Conservation (phyloP, 805 yeast species). For the Saccharomycopsis synnaedendra region DNA sequence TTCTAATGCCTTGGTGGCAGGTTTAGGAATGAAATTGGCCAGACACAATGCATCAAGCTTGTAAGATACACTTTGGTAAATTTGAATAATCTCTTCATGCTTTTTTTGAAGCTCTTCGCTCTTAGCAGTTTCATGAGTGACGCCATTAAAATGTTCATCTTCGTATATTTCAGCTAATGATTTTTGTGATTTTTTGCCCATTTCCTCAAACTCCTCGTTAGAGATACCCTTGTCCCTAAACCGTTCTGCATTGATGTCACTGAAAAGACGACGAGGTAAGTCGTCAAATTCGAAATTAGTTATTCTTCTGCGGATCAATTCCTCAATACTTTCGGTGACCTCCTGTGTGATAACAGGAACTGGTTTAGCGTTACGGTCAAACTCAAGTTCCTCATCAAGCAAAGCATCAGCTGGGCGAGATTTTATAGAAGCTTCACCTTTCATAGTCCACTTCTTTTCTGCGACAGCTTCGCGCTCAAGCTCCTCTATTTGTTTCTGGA, state of each 20-base stretch:
- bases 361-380: constrained; percentile 89
- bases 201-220: constrained; percentile 41
- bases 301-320: constrained; percentile 76
- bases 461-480: constrained; percentile 83
- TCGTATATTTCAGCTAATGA: constrained; percentile 90
- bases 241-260: constrained; percentile 53
- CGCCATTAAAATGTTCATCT: constrained; percentile 56
- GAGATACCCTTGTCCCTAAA: constrained; percentile 24
- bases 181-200: constrained; percentile 75
- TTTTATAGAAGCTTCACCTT: constrained; percentile 79
- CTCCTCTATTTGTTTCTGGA: constrained; percentile 65
- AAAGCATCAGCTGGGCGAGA: constrained; percentile 81
- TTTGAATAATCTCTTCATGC: constrained; percentile 64
- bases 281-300: constrained; percentile 73
- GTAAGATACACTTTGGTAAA: constrained; percentile 52
- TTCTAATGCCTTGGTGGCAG: constrained; percentile 67
- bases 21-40: constrained; percentile 92
- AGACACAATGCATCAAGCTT: constrained; percentile 83
- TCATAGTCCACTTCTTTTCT: constrained; percentile 87
- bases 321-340: constrained; percentile 78
- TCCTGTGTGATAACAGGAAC: constrained; percentile 92
- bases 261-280: constrained; percentile 58
- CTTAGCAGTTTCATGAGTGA: constrained; percentile 34
- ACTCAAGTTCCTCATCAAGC: constrained; percentile 71
- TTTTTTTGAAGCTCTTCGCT: constrained; percentile 57